These are phyloP conservation scores for Andrographis paniculata DNA, from an alignment of 305 asterid species.

Conservation along the genomic window DNA sequence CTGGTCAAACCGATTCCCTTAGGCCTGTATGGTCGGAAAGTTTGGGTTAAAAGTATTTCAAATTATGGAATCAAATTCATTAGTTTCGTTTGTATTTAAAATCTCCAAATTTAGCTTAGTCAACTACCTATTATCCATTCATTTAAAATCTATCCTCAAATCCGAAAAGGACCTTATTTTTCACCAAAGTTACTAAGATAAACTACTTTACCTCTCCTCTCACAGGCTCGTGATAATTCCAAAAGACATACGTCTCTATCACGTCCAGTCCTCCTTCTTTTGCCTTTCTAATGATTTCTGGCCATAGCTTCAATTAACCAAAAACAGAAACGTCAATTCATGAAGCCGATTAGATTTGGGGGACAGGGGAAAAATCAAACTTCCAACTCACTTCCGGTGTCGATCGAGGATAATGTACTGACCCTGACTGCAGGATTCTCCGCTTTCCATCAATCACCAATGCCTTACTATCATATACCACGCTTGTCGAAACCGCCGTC, in stretches of 20 bases:
- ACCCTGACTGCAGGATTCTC: conserved; percentile 74
- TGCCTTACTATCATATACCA: conserved; percentile 62
- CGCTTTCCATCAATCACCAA: conserved; percentile 69
- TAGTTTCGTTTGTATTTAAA: too few species aligned
- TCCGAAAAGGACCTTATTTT: too few species aligned
- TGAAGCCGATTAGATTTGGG: neutral
- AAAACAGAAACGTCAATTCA: neutral
- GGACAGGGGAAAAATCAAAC: neutral
- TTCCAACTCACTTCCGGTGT: conserved; percentile 60
- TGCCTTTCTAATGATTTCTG: conserved; percentile 53
- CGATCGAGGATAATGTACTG: conserved; percentile 75
- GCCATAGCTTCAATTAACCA: conserved; percentile 51
- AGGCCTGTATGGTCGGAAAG: too few species aligned
- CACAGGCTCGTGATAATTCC: conserved; percentile 84
- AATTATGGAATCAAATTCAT: too few species aligned
- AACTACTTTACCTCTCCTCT: conserved; percentile 49
- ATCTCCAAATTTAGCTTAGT: too few species aligned
- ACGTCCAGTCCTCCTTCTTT: conserved; percentile 88
- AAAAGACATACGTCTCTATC: conserved; percentile 78
- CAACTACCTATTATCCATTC: too few species aligned
- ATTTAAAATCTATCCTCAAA: too few species aligned
- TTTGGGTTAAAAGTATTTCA: too few species aligned
- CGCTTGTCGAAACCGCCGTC: conserved; percentile 35
- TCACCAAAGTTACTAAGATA: too few species aligned
- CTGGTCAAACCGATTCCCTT: too few species aligned